Evolutionary conservation across 78 protist genomes (phyloP), one percentile per base, ranked within the genome.

Genomic region (Thecamonas trahens): DNA sequence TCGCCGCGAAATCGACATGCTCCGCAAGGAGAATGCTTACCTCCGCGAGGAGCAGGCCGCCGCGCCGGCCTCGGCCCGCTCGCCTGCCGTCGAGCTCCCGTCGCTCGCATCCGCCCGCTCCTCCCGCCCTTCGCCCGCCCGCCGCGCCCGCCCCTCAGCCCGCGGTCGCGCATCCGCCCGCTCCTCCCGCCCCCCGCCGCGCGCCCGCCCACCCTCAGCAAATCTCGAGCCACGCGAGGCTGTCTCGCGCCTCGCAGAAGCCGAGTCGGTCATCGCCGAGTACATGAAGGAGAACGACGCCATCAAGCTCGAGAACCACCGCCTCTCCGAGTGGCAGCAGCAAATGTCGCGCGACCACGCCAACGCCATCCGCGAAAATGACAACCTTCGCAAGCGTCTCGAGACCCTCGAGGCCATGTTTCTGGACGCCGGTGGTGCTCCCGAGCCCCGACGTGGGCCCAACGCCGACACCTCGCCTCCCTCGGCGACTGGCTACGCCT

Each of bases 241-340:
- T 20, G 60, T 24, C 60, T 14, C 29, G 60, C 38, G 28, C 17
- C 60, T 54, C 29, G 28, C 6, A 18, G 7, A 6, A 20, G 60
- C 60, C 29, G 14, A 20, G 35, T 18, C 14, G 14, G 7, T 54
- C 37, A 2, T 54, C 13, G 6, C 17, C 2, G 38, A 54, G 35
- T 54, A 54, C 60, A 54, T 54, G 60, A 18, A 54, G 13, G 60
- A 54, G 14, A 54, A 54, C 60, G 60, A 54, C 7, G 60, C 7
- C 29, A 6, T 54, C 29, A 28, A 34, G 6, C 17, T 24, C n/a
- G 60, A 54, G 35, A 54, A 54, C 35, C 37, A 28, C 29, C 37
- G 7, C 17, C 60, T 54, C 29, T 5, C 7, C 8, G 37, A 6
- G 32, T 9, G 4, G 60, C 6, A 54, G 60, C 37, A 54, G 60